These are phyloP conservation scores for Leccinum broughii DNA, from an alignment of 768 basidiomycete genomes.

Conservation along the genomic window DNA sequence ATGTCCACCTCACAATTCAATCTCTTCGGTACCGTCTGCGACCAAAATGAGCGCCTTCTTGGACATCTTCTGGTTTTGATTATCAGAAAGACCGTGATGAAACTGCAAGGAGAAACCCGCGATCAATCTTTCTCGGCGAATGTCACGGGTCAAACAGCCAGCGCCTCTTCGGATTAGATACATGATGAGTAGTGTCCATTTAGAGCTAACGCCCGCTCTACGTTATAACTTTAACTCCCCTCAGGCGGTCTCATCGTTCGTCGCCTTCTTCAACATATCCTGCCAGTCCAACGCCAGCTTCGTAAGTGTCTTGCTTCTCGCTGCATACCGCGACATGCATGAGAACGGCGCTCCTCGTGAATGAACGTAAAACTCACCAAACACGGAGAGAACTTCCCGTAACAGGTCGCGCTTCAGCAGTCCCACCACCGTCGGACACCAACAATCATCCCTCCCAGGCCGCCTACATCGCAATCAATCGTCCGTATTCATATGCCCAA, in stretches of 20 bases:
- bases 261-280: constrained; percentile 68
- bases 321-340: constrained; percentile 38
- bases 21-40: constrained; percentile 84
- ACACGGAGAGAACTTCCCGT: constrained; percentile 74
- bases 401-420: constrained; percentile 80
- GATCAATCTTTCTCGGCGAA: not conserved
- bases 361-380: constrained; percentile 54
- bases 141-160: constrained; percentile 2
- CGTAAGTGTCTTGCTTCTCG: constrained; percentile 69
- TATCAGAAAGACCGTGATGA: constrained; percentile 1
- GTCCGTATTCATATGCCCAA: constrained; percentile 1
- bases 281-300: constrained; percentile 83
- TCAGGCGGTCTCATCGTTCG: constrained; percentile 45
- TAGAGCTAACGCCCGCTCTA: not conserved
- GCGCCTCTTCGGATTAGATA: constrained; percentile 3
- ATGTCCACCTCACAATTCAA: constrained; percentile 60
- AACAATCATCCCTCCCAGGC: constrained; percentile 59
- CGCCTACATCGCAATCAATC: constrained; percentile 45
- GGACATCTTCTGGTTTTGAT: constrained; percentile 19
- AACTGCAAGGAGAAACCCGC: not conserved
- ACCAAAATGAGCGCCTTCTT: constrained; percentile 65
- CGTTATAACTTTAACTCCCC: not conserved
- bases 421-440: constrained; percentile 71
- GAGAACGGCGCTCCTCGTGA: constrained; percentile 4
- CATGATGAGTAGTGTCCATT: not conserved